phyloP scores from a whole-genome alignment of 441 rosid genomes.

The Adansonia gregorii region DNA sequence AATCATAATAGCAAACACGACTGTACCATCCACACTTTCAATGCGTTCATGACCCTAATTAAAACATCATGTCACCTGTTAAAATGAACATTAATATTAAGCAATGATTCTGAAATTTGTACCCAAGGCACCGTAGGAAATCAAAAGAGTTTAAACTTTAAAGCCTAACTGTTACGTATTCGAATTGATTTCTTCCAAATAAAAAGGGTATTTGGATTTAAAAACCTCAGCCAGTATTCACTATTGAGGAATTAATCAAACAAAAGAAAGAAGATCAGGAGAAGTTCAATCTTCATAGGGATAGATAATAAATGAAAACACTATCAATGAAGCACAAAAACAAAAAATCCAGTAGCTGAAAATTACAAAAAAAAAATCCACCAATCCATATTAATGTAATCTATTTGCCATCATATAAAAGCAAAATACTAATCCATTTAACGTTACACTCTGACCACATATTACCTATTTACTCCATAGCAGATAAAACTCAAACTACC shows the following conservation, averaged over 20 bases:
- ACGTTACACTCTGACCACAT: not conserved
- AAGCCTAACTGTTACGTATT: not conserved
- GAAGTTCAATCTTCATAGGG: not conserved
- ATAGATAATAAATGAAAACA: not conserved
- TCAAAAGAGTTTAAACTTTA: not conserved
- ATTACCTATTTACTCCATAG: not conserved
- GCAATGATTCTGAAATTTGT: not conserved
- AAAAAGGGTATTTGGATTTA: not conserved
- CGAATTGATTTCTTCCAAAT: not conserved
- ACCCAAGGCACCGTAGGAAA: not conserved
- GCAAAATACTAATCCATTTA: conserved; percentile 6
- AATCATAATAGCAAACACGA: not conserved
- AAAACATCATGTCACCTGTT: conserved; percentile 19
- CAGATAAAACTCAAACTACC: conserved; percentile 1
- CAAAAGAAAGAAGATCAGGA: not conserved
- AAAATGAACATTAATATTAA: not conserved
- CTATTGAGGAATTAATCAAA: not conserved
- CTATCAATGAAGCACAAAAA: not conserved
- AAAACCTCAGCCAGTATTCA: not conserved
- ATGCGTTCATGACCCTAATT: conserved; percentile 1
- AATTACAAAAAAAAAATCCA: not conserved
- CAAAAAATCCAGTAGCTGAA: not conserved
- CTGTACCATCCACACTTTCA: conserved; percentile 19
- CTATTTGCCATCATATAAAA: not conserved
- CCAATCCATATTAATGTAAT: not conserved